Evolutionary conservation across 2,329 filamentous ascomycete species (phyloP).

Genomic region (Diaporthe batatas): DNA sequence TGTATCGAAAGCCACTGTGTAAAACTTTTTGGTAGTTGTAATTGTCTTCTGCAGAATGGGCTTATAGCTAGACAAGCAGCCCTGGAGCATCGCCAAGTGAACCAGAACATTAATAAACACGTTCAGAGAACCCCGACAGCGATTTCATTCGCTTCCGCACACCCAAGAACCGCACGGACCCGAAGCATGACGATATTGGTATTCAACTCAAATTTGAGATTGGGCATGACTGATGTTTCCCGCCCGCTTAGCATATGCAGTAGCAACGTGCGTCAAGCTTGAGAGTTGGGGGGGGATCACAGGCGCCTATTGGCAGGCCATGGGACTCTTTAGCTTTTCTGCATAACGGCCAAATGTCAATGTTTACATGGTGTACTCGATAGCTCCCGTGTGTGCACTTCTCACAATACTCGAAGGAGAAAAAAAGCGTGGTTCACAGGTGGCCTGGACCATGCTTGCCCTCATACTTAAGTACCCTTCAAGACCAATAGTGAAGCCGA

Average conservation of each 20-base stretch:
- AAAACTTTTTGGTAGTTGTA: neutral
- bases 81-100: neutral
- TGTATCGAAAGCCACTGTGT: neutral
- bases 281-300: neutral
- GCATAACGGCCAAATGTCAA: neutral
- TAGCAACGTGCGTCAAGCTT: slow-evolving; percentile 15
- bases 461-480: neutral
- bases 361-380: neutral
- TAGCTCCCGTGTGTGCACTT: neutral
- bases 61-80: neutral
- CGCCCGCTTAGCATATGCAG: neutral
- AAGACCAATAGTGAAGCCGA: neutral
- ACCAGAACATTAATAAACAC: neutral
- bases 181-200: neutral
- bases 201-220: neutral
- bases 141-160: neutral
- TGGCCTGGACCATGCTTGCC: neutral
- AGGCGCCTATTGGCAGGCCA: slow-evolving; percentile 4
- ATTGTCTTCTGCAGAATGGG: neutral
- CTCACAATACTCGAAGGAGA: neutral
- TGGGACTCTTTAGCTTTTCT: neutral
- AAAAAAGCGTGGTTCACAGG: too few species aligned
- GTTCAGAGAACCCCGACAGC: neutral
- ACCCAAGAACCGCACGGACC: neutral
- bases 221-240: slow-evolving; percentile 5